These are phyloP conservation scores for Mucor circinelloides DNA, from an alignment of 371 early-diverging fungal genomes.

Conservation along the genomic window DNA sequence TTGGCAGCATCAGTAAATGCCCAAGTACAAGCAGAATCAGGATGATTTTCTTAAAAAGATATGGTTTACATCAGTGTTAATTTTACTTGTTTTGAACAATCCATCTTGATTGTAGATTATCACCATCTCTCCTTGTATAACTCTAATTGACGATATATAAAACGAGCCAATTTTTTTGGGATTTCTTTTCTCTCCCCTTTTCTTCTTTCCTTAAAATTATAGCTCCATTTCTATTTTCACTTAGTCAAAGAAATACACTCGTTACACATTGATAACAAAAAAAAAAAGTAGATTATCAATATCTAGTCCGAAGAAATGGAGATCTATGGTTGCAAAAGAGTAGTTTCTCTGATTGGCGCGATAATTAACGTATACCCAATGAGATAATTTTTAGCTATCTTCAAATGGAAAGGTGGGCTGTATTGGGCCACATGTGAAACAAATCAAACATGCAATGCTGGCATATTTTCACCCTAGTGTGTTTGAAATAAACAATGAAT, in stretches of 20 bases:
- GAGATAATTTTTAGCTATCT: not conserved
- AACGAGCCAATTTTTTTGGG: not conserved
- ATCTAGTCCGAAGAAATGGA: not conserved
- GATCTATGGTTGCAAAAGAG: not conserved
- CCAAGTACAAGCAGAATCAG: constrained; percentile 6
- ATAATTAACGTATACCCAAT: not conserved
- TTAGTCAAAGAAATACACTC: not conserved
- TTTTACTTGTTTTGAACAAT: constrained; percentile 1
- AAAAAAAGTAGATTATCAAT: not conserved
- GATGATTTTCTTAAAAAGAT: not conserved
- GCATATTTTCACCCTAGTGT: not conserved
- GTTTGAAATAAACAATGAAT: not conserved
- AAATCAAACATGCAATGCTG: not conserved
- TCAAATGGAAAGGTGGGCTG: not conserved
- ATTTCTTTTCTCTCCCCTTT: not conserved
- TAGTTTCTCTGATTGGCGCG: not conserved
- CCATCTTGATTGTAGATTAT: constrained; percentile 3
- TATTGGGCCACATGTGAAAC: not conserved
- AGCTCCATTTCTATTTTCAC: not conserved
- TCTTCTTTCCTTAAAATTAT: not conserved
- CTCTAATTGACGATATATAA: constrained; percentile 7
- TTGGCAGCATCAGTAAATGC: constrained; percentile 4
- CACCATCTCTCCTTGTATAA: not conserved
- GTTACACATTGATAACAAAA: not conserved
- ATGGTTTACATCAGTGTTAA: not conserved